Evolutionary conservation across 2,329 filamentous ascomycete species (phyloP).

Genomic region (Botrytis hyacinthi): DNA sequence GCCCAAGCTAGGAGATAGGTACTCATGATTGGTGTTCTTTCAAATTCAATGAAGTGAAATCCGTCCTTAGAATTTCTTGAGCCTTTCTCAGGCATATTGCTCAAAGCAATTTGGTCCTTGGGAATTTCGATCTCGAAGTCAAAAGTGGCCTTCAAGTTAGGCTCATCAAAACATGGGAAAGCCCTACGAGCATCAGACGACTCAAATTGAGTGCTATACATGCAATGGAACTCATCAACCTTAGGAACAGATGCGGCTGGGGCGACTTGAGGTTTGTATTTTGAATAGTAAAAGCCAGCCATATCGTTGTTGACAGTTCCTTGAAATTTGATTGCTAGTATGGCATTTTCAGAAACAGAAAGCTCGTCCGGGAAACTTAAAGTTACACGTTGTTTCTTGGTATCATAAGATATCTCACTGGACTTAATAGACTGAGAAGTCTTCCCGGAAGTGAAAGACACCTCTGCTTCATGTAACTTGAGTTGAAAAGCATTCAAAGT

Average conservation of each 20-base stretch:
- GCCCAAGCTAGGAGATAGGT: slow-evolving; percentile 92
- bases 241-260: slow-evolving; percentile 75
- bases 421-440: slow-evolving; percentile 55
- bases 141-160: slow-evolving; percentile 93
- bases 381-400: slow-evolving; percentile 77
- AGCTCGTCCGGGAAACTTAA: slow-evolving; percentile 74
- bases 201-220: slow-evolving; percentile 97
- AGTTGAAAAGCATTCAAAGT: slow-evolving; percentile 84
- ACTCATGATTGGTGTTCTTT: slow-evolving; percentile 81
- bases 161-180: slow-evolving; percentile 98
- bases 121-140: slow-evolving; percentile 92
- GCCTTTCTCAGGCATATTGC: slow-evolving; percentile 90
- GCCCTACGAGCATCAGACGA: slow-evolving; percentile 91
- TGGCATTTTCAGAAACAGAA: slow-evolving; percentile 62
- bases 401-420: slow-evolving; percentile 73
- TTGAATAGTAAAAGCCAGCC: slow-evolving; percentile 90
- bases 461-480: slow-evolving; percentile 66
- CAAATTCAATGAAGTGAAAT: slow-evolving; percentile 74
- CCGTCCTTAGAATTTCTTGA: slow-evolving; percentile 59
- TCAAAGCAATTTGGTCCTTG: slow-evolving; percentile 80
- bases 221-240: slow-evolving; percentile 65
- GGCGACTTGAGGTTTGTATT: slow-evolving; percentile 79
- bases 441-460: slow-evolving; percentile 58
- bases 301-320: slow-evolving; percentile 86
- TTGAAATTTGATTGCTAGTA: slow-evolving; percentile 69